A percentile compares a stretch with the other conserved stretches of the same genome.
phyloP scores from a whole-genome alignment of 352 stramenopile species.

The Pythium graminicola region DNA sequence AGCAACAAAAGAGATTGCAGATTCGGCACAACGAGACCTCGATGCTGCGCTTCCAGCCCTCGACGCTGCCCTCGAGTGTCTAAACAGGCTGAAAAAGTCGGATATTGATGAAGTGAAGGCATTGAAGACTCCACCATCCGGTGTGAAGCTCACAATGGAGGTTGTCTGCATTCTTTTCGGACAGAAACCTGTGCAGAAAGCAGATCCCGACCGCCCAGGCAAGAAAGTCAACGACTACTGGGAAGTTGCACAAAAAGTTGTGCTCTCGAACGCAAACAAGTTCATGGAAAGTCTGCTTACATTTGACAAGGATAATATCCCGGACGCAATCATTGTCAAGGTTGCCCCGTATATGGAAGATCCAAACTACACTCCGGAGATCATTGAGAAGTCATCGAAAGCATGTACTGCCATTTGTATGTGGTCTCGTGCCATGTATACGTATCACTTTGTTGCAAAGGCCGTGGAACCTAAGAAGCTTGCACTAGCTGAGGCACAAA shows the following conservation, averaged over 20 bases:
- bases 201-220: constrained; percentile 76
- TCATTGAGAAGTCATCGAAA: constrained; percentile 90
- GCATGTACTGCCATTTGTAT: constrained; percentile 90
- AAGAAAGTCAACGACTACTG: constrained; percentile 92
- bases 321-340: constrained; percentile 80
- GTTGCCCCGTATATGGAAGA: constrained; percentile 84
- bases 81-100: constrained; percentile 88
- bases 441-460: constrained; percentile 81
- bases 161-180: constrained; percentile 89
- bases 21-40: constrained; percentile 82
- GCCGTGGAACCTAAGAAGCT: constrained; percentile 73
- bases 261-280: constrained; percentile 90
- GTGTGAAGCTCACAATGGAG: constrained; percentile 91
- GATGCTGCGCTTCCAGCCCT: constrained; percentile 83
- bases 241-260: constrained; percentile 84
- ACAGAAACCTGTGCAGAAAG: constrained; percentile 85
- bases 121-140: constrained; percentile 84
- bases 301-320: constrained; percentile 94
- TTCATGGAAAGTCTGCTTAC: constrained; percentile 86
- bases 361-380: constrained; percentile 85
- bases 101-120: constrained; percentile 92
- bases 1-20: constrained; percentile 86
- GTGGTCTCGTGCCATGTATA: constrained; percentile 82
- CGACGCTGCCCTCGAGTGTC: constrained; percentile 79
- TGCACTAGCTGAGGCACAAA: constrained; percentile 49